Evolutionary conservation across 768 basidiomycete genomes (phyloP).

Genomic region (Rhodotorula graminis): DNA sequence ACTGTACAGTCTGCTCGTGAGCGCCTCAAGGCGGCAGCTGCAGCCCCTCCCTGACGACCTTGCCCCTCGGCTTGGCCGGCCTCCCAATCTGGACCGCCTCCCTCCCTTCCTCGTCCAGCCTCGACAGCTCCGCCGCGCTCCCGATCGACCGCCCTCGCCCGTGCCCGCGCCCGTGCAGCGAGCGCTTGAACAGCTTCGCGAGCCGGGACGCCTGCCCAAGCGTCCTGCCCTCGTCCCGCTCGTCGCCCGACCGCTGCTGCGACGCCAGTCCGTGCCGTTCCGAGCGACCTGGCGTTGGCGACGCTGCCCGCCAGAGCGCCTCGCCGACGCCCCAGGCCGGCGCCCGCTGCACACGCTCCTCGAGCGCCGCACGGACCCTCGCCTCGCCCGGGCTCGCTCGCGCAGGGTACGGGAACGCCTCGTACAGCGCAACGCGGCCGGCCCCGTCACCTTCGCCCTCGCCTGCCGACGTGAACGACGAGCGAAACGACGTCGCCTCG

Average conservation of each 20-base stretch:
- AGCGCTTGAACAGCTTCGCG: neutral
- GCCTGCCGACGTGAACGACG: neutral
- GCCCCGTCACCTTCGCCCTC: neutral
- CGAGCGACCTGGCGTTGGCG: neutral
- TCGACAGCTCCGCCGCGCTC: neutral
- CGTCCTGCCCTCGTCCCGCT: neutral
- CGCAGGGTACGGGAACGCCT: neutral
- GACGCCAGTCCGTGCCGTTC: no score
- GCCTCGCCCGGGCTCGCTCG: no score
- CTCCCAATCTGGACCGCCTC: neutral
- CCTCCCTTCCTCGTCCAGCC: neutral
- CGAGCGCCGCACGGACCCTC: neutral
- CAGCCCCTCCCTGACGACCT: neutral
- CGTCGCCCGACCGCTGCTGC: no score
- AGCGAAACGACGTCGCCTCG: slow-evolving; percentile 9
- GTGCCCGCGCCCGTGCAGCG: neutral
- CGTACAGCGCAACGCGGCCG: neutral
- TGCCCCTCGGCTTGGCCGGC: neutral
- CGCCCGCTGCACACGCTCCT: no score
- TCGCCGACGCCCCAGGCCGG: neutral
- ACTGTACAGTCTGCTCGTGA: neutral
- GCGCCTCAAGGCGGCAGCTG: neutral
- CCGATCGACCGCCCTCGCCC: neutral
- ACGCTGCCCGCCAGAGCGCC: neutral
- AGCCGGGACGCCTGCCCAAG: neutral